These are phyloP conservation scores for Hymenoscyphus infarciens DNA, from an alignment of 2,329 filamentous ascomycete genomes.

Conservation along the genomic window DNA sequence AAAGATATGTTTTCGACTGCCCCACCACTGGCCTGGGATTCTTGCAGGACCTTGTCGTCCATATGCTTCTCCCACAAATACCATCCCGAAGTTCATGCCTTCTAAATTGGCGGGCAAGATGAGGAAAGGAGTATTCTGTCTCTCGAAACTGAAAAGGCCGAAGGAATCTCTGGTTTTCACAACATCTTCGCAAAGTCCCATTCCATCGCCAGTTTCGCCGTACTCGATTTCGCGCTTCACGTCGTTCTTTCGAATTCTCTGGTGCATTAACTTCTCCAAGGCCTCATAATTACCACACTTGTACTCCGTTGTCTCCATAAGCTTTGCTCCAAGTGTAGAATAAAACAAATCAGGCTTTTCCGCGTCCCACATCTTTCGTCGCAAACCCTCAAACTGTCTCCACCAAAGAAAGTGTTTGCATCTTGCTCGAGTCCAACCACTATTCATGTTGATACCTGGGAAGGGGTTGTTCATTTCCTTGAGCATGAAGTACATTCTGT, in stretches of 20 bases:
- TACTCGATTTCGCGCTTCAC: neutral
- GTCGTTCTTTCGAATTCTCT: neutral
- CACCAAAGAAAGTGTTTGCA: neutral
- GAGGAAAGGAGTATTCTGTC: slow-evolving; percentile 16
- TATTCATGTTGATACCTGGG: neutral
- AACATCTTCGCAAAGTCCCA: slow-evolving; percentile 10
- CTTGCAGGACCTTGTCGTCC: slow-evolving; percentile 11
- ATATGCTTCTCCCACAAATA: slow-evolving; percentile 20
- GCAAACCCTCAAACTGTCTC: neutral
- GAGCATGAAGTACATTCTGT: neutral
- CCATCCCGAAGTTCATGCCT: slow-evolving; percentile 15
- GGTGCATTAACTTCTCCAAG: neutral
- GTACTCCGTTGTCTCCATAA: neutral
- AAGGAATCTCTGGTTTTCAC: slow-evolving; percentile 11
- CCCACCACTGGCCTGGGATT: slow-evolving; percentile 22
- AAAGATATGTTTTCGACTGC: slow-evolving; percentile 15
- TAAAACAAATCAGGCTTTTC: neutral
- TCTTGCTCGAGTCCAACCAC: neutral
- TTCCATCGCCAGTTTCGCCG: neutral
- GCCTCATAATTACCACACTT: neutral
- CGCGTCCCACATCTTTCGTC: neutral
- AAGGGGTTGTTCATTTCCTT: neutral
- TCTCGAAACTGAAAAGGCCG: slow-evolving; percentile 14
- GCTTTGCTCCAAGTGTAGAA: neutral
- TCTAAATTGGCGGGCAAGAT: slow-evolving; percentile 16